Evolutionary conservation across 2,329 filamentous ascomycete species (phyloP).

Genomic region (Apiospora arundinis): DNA sequence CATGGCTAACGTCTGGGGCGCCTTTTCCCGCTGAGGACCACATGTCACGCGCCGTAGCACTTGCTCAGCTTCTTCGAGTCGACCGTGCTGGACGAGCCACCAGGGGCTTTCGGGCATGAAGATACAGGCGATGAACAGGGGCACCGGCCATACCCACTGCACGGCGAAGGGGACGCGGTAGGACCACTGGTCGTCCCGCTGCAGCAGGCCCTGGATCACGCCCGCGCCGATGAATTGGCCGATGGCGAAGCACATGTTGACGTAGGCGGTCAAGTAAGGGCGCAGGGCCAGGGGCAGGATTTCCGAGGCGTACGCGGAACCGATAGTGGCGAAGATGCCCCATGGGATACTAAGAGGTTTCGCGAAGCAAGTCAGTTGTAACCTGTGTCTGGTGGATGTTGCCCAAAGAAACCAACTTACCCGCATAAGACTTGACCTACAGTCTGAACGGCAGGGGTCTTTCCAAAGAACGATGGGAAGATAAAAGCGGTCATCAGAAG

Average conservation of each 20-base stretch:
- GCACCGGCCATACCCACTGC: conserved; percentile 48
- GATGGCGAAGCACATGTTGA: conserved; percentile 50
- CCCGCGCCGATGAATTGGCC: conserved; percentile 46
- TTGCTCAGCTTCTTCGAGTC: conserved; percentile 39
- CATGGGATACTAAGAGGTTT: conserved; percentile 53
- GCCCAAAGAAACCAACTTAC: background rate
- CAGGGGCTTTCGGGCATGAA: conserved; percentile 26
- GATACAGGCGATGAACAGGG: conserved; percentile 20
- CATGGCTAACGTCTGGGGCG: conserved; percentile 44
- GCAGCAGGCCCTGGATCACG: conserved; percentile 42
- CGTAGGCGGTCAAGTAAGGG: conserved; percentile 44
- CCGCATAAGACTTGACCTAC: conserved; percentile 44
- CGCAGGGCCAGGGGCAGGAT: conserved; percentile 44
- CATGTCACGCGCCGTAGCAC: conserved; percentile 37
- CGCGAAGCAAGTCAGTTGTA: background rate
- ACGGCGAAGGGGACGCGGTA: conserved; percentile 47
- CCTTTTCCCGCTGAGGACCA: conserved; percentile 24
- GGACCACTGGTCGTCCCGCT: conserved; percentile 41
- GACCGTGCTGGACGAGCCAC: conserved; percentile 27
- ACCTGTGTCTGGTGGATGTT: background rate
- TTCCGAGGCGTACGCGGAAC: conserved; percentile 47
- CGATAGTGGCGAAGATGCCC: conserved; percentile 43
- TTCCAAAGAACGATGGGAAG: conserved; percentile 44
- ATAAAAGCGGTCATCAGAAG: conserved; percentile 42
- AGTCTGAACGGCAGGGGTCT: conserved; percentile 37